phyloP scores from a whole-genome alignment of 352 stramenopile genomes.

The Thalassiosira hispida region DNA sequence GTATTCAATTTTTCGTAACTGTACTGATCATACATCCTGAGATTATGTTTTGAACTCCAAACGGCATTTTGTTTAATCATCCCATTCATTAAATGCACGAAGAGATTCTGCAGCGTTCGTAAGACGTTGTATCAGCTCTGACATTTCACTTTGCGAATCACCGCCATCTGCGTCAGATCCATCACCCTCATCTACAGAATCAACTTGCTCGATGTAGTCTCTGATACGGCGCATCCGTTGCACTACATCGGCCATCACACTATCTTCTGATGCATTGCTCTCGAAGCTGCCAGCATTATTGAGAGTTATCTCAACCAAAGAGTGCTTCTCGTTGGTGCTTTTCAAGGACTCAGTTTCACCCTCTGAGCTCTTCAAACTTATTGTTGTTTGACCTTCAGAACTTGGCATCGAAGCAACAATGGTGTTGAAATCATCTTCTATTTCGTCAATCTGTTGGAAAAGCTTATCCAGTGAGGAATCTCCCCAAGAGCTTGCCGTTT shows the following conservation, averaged over 20 bases:
- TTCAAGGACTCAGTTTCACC: conserved; percentile 33
- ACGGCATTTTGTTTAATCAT: conserved; percentile 24
- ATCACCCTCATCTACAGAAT: conserved; percentile 48
- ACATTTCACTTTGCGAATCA: conserved; percentile 59
- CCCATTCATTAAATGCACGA: conserved; percentile 39
- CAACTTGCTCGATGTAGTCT: conserved; percentile 54
- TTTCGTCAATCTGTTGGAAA: conserved; percentile 61
- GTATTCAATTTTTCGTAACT: conserved; percentile 1
- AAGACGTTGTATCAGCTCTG: conserved; percentile 56
- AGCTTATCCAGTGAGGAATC: conserved; percentile 55
- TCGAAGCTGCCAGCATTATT: conserved; percentile 45
- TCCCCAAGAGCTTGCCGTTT: conserved; percentile 37
- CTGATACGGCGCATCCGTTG: conserved; percentile 51
- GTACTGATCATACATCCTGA: neutral
- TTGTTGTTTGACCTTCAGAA: conserved; percentile 28
- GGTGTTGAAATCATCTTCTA: conserved; percentile 64
- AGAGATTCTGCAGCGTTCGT: conserved; percentile 56
- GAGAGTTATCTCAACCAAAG: conserved; percentile 34
- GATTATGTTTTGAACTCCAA: too few relatives aligned
- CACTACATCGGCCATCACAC: conserved; percentile 34
- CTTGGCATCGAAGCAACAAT: conserved; percentile 52
- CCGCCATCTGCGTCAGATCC: conserved; percentile 15
- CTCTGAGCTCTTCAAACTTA: conserved; percentile 28
- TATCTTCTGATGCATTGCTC: conserved; percentile 46
- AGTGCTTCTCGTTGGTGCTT: conserved; percentile 25